phyloP scores from a whole-genome alignment of 163 green algal species.

The Trebouxia gelatinosa region DNA sequence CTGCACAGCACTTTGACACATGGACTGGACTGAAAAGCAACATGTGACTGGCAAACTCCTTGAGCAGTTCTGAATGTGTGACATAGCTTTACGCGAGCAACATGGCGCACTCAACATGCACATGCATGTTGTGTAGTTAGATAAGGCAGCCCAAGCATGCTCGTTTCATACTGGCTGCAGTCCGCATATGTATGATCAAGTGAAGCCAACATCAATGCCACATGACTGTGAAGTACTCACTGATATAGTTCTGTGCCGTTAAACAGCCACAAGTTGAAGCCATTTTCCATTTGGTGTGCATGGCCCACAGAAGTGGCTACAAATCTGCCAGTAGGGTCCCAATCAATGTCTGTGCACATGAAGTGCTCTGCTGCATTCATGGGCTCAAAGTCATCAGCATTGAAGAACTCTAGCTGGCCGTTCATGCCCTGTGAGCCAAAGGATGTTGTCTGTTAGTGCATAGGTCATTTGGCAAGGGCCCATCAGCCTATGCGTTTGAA shows the following conservation, averaged over 20 bases:
- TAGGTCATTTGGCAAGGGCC: background rate
- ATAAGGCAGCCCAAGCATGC: no score
- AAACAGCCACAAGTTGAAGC: constrained; percentile 95
- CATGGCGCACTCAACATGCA: no score
- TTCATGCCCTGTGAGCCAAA: constrained; percentile 62
- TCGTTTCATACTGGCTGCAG: no score
- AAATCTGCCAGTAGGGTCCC: constrained; percentile 94
- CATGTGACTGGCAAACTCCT: no score
- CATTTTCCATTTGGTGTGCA: constrained; percentile 96
- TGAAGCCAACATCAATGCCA: no score
- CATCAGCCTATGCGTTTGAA: no score
- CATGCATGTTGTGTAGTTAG: no score
- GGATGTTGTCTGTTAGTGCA: background rate
- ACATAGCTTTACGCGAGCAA: no score
- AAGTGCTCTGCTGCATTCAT: constrained; percentile 94
- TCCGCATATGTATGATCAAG: no score
- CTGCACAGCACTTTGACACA: no score
- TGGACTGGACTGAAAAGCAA: no score
- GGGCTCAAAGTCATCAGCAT: constrained; percentile 89
- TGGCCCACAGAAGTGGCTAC: constrained; percentile 86
- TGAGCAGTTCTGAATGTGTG: no score
- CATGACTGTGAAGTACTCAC: background rate
- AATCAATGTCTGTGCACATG: constrained; percentile 94
- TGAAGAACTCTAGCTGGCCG: constrained; percentile 98
- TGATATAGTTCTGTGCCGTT: constrained; percentile 48